A percentile compares a stretch with the other conserved stretches of the same genome.
phyloP scores from a whole-genome alignment of 805 yeast species.

The Schwanniomyces yamadae region DNA sequence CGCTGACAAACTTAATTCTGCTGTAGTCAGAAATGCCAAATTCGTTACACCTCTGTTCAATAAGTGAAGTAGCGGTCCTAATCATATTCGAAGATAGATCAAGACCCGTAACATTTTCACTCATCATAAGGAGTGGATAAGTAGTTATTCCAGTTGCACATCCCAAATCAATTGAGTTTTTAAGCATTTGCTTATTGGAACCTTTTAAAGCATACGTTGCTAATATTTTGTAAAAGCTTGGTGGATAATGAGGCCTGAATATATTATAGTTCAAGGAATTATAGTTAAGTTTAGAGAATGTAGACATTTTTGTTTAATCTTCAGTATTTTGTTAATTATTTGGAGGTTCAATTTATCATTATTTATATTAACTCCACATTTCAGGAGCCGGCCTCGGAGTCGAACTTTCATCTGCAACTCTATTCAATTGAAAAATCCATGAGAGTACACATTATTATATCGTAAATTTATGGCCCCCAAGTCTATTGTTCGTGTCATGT shows the following conservation, averaged over 20 bases:
- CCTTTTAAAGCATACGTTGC: slow-evolving; percentile 22
- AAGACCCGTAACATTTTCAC: slow-evolving; percentile 41
- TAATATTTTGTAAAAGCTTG: slow-evolving; percentile 33
- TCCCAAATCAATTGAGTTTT: slow-evolving; percentile 41
- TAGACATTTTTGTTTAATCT: slow-evolving; percentile 33
- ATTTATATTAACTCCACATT: too few relatives aligned
- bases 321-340: background rate
- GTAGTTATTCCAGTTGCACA: slow-evolving; percentile 58
- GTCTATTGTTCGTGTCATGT: too few relatives aligned
- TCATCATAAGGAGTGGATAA: slow-evolving; percentile 39
- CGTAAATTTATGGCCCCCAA: too few relatives aligned
- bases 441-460: too few relatives aligned
- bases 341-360: too few relatives aligned
- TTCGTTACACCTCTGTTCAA: slow-evolving; percentile 19
- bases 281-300: slow-evolving; percentile 32
- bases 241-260: slow-evolving; percentile 43
- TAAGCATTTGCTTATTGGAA: slow-evolving; percentile 12
- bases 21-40: slow-evolving; percentile 23
- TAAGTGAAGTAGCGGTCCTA: slow-evolving; percentile 36
- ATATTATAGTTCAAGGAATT: slow-evolving; percentile 35
- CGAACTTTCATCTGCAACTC: too few relatives aligned
- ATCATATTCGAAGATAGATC: slow-evolving; percentile 52
- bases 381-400: too few relatives aligned
- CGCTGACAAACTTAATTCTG: slow-evolving; percentile 29
- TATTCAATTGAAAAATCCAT: too few relatives aligned